phyloP scores from a whole-genome alignment of 2,329 filamentous ascomycete genomes.

The Phialophora tarda region DNA sequence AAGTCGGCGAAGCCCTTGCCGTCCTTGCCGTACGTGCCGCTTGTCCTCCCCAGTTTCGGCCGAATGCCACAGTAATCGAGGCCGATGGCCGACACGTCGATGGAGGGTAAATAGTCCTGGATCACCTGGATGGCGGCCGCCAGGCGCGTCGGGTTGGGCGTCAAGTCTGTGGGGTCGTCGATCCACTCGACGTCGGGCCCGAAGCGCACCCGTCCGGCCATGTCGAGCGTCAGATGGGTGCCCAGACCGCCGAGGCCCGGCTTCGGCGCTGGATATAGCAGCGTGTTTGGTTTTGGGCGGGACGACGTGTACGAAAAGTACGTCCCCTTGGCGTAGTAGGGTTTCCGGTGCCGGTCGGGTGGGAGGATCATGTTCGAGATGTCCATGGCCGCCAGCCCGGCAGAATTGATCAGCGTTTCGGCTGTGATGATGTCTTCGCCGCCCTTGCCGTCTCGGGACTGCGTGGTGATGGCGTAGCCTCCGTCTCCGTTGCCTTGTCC shows the following conservation, averaged over 20 bases:
- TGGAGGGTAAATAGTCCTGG: slow-evolving; percentile 73
- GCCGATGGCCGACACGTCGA: slow-evolving; percentile 69
- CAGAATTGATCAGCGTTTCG: slow-evolving; percentile 81
- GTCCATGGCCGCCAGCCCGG: slow-evolving; percentile 76
- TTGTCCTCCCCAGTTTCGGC: slow-evolving; percentile 76
- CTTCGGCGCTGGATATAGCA: slow-evolving; percentile 86
- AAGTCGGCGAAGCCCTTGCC: slow-evolving; percentile 80
- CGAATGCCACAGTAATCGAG: slow-evolving; percentile 92
- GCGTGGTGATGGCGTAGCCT: slow-evolving; percentile 69
- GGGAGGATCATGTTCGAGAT: slow-evolving; percentile 84
- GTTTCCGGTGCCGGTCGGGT: slow-evolving; percentile 58
- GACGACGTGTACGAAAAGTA: slow-evolving; percentile 84
- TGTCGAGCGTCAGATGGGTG: slow-evolving; percentile 90
- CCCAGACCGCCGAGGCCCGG: slow-evolving; percentile 87
- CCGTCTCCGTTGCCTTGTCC: slow-evolving; percentile 49
- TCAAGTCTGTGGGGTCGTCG: slow-evolving; percentile 71
- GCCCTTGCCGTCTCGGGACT: slow-evolving; percentile 42
- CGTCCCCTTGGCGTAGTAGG: slow-evolving; percentile 90
- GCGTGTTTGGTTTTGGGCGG: slow-evolving; percentile 68
- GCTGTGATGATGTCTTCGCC: slow-evolving; percentile 65
- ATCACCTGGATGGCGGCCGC: slow-evolving; percentile 75
- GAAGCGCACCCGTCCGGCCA: slow-evolving; percentile 83
- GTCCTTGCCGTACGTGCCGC: slow-evolving; percentile 60
- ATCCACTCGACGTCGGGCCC: slow-evolving; percentile 97
- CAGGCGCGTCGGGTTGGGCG: slow-evolving; percentile 68